Base-by-base conservation (phyloP, 495 filamentous ascomycete species). In the Pyrenopolyporus hunteri region DNA sequence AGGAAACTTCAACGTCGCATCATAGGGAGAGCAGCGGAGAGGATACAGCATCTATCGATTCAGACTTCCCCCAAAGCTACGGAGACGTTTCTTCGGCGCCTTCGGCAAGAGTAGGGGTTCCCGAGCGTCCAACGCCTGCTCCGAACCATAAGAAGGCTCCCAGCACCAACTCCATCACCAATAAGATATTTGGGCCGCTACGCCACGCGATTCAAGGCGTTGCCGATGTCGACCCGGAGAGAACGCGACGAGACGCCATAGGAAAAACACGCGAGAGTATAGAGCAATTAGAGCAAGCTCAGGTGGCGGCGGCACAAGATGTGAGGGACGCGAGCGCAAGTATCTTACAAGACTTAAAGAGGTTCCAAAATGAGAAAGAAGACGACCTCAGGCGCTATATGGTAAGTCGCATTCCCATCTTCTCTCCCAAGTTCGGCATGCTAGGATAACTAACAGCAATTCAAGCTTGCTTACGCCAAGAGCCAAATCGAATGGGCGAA, bases 401-500 rank as follows among this genome's bases (percentile, higher is more conserved):
- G 93, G 93, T 96, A 83, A 73, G 88, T 77, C 57, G n/a, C n/a
- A n/a, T 50, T 26, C 37, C 19, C 26, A 10, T 1, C 35, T 6
- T 1, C 19, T 1, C 6, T 14, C 28, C 19, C 11, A 0, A 2
- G 9, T 26, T 1, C 63, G 11, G 6, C 7, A 29, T 32, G 28
- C 46, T 7, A 29, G 23, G 23, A 28, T 16, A 32, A 46, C 33
- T 57, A 53, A 65, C 53, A 17, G 26, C 36, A 20, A n/a, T 49
- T 42, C 14, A 55, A 98, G 93, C 83, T 97, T 62, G 89, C 92
- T 39, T 98, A 96, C 70, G 94, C 94, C 8, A 89, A 86, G 68
- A 93, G 88, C 71, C 94, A 98, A 71, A 87, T 98, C 54, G 92
- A 98, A 72, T 98, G 94, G 94, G 95, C 94, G n/a, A 92, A 87